A percentile compares a stretch with the other conserved stretches of the same genome.
phyloP scores from a whole-genome alignment of 1,284 basidiomycete genomes.

The Ustilago cynodontis region DNA sequence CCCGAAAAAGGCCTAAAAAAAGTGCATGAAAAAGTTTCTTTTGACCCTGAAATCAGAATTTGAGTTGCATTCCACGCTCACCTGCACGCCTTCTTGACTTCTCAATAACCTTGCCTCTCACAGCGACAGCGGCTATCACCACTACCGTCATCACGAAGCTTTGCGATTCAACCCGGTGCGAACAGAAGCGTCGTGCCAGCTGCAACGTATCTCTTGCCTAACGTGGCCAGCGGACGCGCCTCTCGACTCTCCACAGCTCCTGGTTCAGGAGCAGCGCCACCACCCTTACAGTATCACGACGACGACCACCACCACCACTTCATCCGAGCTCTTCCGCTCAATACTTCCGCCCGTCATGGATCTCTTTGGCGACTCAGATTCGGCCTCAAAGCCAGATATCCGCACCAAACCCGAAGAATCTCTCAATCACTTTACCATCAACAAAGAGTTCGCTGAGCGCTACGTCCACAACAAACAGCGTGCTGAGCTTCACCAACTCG shows the following conservation, averaged over 20 bases:
- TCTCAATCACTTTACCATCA: slow-evolving; percentile 59
- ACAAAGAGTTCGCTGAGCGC: slow-evolving; percentile 64
- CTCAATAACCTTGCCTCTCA: not conserved
- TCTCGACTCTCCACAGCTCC: not conserved
- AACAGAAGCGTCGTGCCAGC: not conserved
- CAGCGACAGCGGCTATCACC: not conserved
- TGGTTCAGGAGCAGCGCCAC: not conserved
- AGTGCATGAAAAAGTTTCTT: slow-evolving; percentile 22
- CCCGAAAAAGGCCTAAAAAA: slow-evolving; percentile 15
- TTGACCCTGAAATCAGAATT: slow-evolving; percentile 8
- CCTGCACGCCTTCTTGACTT: not conserved
- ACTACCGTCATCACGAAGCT: not conserved
- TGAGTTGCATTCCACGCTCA: not conserved
- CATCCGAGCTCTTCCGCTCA: not conserved
- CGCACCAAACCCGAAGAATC: slow-evolving; percentile 46
- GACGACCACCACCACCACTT: no score
- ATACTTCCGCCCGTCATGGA: slow-evolving; percentile 25
- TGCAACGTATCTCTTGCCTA: not conserved
- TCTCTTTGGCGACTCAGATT: slow-evolving; percentile 26
- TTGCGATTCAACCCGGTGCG: not conserved
- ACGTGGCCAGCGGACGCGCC: not conserved
- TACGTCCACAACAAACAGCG: slow-evolving; percentile 67
- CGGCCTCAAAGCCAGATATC: slow-evolving; percentile 37
- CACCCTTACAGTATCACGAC: no score
- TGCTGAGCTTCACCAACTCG: slow-evolving; percentile 61